Evolutionary conservation across 192 early-diverging fungal species (phyloP), one percentile per base, ranked within the genome.

Genomic region (Backusella parvicylindrica): DNA sequence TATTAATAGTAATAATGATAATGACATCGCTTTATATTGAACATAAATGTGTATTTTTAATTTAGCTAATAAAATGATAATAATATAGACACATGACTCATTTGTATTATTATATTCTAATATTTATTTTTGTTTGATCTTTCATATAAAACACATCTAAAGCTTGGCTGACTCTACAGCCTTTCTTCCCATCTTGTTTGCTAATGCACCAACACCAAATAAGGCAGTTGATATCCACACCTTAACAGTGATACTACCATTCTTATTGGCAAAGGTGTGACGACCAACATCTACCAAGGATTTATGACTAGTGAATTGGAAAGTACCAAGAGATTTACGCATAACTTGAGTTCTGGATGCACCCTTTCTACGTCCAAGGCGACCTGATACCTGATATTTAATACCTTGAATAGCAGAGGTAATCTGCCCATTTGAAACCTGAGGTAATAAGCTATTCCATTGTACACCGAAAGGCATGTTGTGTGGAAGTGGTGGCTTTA

Each of bases 181-280:
- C 71, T 77, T 81, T 72, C 70, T 49, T 37, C 53, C 49, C 6
- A 73, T 31, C 49, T 78, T 73, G 43, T 73, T 77, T 23, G 75
- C 75, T 13, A 81, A 47, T n/a, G 79, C 79, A 74, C 41, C 47
- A 33, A 76, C 81, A 47, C 81, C 81, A 74, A 83, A 83, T 21
- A 83, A 32, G 30, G 81, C 81, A 47, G 71, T 60, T 21, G 77
- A 53, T 23, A 83, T 79, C 81, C 81, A 83, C 5, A 83, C 81
- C 53, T 83, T 83, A 67, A 83, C 81, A 36, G 81, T 83, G 47
- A 83, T 83, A 36, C 67, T 74, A 60, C 81, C 81, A 33, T 83
- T 83, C 75, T 76, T 76, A 69, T 79, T 83, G 60, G 81, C 71
- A 73, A 83, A 79, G 1, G 81, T 73, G 47, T 83, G 81, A 43